A percentile compares a stretch with the other conserved stretches of the same genome.
Conservation (phyloP, 1,284 basidiomycete genomes). For the Caloboletus inedulis region DNA sequence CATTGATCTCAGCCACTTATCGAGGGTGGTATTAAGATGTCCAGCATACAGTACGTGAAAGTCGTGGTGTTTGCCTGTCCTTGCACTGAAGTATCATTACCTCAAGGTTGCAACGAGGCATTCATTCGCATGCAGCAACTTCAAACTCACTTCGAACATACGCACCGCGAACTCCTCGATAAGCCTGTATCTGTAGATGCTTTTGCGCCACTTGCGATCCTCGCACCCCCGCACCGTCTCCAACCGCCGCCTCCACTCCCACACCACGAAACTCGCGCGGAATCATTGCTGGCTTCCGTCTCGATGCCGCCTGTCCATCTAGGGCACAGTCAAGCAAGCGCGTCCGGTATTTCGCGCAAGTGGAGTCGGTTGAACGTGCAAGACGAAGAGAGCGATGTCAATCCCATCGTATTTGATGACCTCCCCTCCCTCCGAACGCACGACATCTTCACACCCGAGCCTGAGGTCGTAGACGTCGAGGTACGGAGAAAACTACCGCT, state of each 20-base stretch:
- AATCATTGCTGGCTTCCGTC: constrained; percentile 9
- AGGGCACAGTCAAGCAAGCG: constrained; percentile 11
- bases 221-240: constrained; percentile 18
- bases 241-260: constrained; percentile 21
- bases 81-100: background rate
- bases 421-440: constrained; percentile 2
- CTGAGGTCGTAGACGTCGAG: constrained; percentile 13
- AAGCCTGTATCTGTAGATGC: constrained; percentile 8
- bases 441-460: background rate
- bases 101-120: constrained; percentile 23
- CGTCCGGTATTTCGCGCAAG: constrained; percentile 24
- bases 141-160: constrained; percentile 22
- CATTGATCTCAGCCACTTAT: constrained; percentile 32
- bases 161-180: constrained; percentile 22
- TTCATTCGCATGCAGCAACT: constrained; percentile 30
- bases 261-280: background rate
- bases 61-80: background rate
- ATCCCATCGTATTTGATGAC: constrained; percentile 20
- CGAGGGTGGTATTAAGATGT: constrained; percentile 26
- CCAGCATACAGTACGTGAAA: constrained; percentile 23
- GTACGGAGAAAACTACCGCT: constrained; percentile 13
- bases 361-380: constrained; percentile 32
- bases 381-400: constrained; percentile 19
- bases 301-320: constrained; percentile 13
- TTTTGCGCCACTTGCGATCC: constrained; percentile 24